A percentile compares a stretch with the other conserved stretches of the same genome.
phyloP scores from a whole-genome alignment of 495 filamentous ascomycete species.

The Xylaria intraflava region DNA sequence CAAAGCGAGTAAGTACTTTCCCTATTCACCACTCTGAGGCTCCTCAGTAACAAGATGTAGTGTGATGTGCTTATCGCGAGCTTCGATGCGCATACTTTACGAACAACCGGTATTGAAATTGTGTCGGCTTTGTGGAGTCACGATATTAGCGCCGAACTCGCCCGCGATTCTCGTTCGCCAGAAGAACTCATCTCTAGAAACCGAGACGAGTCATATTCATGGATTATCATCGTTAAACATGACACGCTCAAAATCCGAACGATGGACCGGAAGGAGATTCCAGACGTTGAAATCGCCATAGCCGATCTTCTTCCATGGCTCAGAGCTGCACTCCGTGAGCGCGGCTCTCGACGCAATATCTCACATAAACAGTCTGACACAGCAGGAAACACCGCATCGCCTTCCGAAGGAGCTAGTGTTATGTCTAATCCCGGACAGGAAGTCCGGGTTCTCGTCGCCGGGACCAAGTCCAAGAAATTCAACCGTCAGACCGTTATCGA shows the following conservation, averaged over 20 bases:
- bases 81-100: constrained; percentile 70
- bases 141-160: constrained; percentile 85
- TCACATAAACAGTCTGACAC: constrained; percentile 34
- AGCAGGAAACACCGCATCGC: constrained; percentile 32
- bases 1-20: constrained; percentile 51
- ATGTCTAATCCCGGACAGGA: constrained; percentile 51
- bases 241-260: constrained; percentile 71
- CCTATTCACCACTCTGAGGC: background rate
- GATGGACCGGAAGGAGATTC: constrained; percentile 60
- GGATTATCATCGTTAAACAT: constrained; percentile 82
- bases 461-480: constrained; percentile 81
- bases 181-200: constrained; percentile 73
- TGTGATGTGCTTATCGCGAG: constrained; percentile 88
- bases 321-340: constrained; percentile 73
- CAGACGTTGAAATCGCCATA: constrained; percentile 67
- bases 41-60: constrained; percentile 22
- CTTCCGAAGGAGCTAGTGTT: constrained; percentile 29
- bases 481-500: constrained; percentile 82
- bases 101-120: constrained; percentile 67
- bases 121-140: constrained; percentile 75
- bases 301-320: constrained; percentile 76
- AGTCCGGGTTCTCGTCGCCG: constrained; percentile 73
- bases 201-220: constrained; percentile 67
- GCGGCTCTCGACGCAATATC: constrained; percentile 49
- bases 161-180: constrained; percentile 61